Percentiles rank a stretch among this genome's conserved stretches.
These are phyloP conservation scores for Pseudozyma flocculosa DNA, from an alignment of 1,284 basidiomycete genomes.

Conservation along the genomic window DNA sequence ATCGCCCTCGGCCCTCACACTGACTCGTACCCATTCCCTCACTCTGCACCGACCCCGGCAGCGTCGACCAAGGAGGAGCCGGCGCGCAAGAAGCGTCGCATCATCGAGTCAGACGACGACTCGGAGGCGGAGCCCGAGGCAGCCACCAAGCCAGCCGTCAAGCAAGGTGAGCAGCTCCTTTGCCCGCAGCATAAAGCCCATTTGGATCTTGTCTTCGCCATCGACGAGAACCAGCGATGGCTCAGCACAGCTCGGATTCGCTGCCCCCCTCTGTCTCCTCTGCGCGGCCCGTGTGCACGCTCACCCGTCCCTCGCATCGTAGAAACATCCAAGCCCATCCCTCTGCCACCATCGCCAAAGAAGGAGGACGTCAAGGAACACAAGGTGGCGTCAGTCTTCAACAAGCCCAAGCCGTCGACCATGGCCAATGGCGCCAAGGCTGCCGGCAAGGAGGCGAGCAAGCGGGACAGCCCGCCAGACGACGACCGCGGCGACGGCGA, in stretches of 20 bases:
- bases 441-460: constrained; percentile 35
- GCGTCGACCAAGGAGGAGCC: background rate
- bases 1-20: no score
- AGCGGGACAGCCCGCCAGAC: constrained; percentile 9
- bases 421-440: constrained; percentile 2
- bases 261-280: no score
- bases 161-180: background rate
- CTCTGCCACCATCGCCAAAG: background rate
- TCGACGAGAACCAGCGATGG: no score
- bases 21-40: no score
- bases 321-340: no score
- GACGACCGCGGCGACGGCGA: constrained; percentile 44
- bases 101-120: constrained; percentile 58
- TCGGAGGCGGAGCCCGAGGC: background rate
- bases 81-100: constrained; percentile 43
- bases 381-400: constrained; percentile 18
- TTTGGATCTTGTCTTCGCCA: no score
- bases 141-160: background rate
- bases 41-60: background rate
- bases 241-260: no score
- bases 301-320: no score
- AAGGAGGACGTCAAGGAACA: background rate
- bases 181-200: no score
- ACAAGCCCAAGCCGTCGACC: constrained; percentile 9
- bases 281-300: no score